Base-by-base conservation (phyloP, 306 rosid species). In the Arachis hypogaea region DNA sequence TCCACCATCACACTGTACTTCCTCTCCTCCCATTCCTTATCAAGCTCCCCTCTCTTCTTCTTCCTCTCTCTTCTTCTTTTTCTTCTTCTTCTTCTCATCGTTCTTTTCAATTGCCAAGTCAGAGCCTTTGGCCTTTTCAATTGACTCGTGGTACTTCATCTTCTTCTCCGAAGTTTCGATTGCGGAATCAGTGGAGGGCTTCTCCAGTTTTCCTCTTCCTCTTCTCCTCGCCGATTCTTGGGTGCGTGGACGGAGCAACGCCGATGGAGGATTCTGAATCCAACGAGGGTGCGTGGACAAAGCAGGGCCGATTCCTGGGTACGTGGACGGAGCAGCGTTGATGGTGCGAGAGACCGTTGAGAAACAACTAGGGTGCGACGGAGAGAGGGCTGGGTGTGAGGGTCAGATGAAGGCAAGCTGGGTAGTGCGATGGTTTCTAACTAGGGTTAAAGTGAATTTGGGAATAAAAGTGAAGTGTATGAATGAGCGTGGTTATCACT, bases 51-150 rank as follows among this genome's bases (percentile, higher is more conserved):
- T 18, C 18, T 18, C 18, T 16, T 16, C 18, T 16, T 16, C 18
- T 16, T 91, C 95, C 75, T 95, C 86, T 55, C 92, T 94, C 75
- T 97, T 89, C 86, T 90, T 90, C 83, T 78, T 91, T 81, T 6
- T 66, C 67, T 55, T 74, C 82, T 5, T 66, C 66, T 78, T 61
- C 80, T 61, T 7, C 71, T 59, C 56, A n/a, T 79, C 64, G 22
- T 38, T n/a, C 11, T 14, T 6, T 67, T 38, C 29, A 10, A 6
- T 66, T 7, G 42, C 78, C 68, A 73, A 66, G 11, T 30, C 52
- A 58, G 29, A 3, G 41, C 52, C 67, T 28, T 69, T 46, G 10
- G 29, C 64, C 3, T 70, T 44, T 11, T 59, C 87, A 7, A 18
- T 18, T 18, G 18, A 18, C 18, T 18, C 18, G 18, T 18, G 18